Evolutionary conservation across 1,284 basidiomycete genomes (phyloP).

Genomic region (Papiliotrema flavescens): DNA sequence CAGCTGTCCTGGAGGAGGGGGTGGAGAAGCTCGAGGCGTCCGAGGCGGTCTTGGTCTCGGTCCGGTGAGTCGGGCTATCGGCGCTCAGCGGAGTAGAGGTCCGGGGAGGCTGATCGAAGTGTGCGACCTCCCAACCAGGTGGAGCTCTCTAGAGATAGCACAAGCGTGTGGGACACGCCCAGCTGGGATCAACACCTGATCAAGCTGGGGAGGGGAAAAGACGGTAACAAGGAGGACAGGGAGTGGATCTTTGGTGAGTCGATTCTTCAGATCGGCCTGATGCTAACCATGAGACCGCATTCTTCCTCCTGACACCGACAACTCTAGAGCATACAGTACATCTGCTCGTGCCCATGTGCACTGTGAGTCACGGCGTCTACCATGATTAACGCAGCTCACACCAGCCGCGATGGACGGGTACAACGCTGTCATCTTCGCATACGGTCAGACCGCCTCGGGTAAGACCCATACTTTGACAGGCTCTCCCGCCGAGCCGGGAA

Average conservation of each 20-base stretch:
- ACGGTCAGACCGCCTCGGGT: slow-evolving; percentile 67
- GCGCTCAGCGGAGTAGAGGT: background rate
- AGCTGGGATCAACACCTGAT: slow-evolving; percentile 37
- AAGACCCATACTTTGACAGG: slow-evolving; percentile 91
- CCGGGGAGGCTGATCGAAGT: slow-evolving; percentile 49
- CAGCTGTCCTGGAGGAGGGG: slow-evolving; percentile 11
- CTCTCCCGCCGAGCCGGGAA: slow-evolving; percentile 77
- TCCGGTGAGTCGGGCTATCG: slow-evolving; percentile 57
- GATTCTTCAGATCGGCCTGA: slow-evolving; percentile 35
- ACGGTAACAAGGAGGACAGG: slow-evolving; percentile 34
- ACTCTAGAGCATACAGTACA: slow-evolving; percentile 77
- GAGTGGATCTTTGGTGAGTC: slow-evolving; percentile 53
- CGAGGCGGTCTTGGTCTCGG: slow-evolving; percentile 83
- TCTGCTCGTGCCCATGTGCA: slow-evolving; percentile 82
- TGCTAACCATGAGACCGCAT: slow-evolving; percentile 45
- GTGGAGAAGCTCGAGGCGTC: slow-evolving; percentile 22
- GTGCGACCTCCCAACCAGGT: slow-evolving; percentile 62
- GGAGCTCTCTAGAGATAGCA: slow-evolving; percentile 27
- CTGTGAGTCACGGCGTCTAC: slow-evolving; percentile 28
- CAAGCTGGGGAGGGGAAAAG: slow-evolving; percentile 36
- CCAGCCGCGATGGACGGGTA: slow-evolving; percentile 89
- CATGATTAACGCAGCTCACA: too few relatives aligned
- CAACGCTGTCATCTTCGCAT: slow-evolving; percentile 92
- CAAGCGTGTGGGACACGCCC: slow-evolving; percentile 37
- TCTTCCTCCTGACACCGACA: slow-evolving; percentile 58